Base-by-base conservation (phyloP, 305 asterid species). In the Plantago rigida region DNA sequence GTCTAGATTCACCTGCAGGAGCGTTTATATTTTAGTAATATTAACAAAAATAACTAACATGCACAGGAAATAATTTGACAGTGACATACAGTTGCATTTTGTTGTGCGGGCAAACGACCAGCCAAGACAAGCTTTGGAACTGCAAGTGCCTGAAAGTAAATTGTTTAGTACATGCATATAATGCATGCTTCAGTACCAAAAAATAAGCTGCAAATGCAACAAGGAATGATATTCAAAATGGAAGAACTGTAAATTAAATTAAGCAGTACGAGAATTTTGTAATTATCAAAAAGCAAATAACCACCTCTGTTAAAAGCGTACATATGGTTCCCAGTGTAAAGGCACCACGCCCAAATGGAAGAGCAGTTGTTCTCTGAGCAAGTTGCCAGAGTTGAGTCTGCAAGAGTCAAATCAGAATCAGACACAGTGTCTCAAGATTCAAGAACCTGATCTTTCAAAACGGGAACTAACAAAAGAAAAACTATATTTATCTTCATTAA, bases 321-420 rank as follows among this genome's bases (percentile, higher is more conserved):
- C 85, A 82, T 49, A 84, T 83, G 45, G 97, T 92, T 62, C 96
- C 94, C 82, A 92, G 83, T 29, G 97, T 92, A 75, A 92, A 85
- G 69, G 97, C 99, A 63, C 99, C 97, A 69, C 99, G 99, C 26
- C 99, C 99, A 73, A 89, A 83, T 69, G 99, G 96, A 78, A 92
- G 91, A 63, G 99, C 83, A 67, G 96, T 84, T 14, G 99, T 92
- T 79, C 97, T 85, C 72, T 86, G 99, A 60, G 99, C 99, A 82
- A 92, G 95, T 79, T 89, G 97, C 99, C 96, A 89, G 72, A 92
- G 83, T 71, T 92, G 97, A 69, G 91, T 85, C 99, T 92, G 74
- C 53, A 65, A 51, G 60, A 54, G 42, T 53, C 56, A 69, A 13
- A 61, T 26, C 56, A 65, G 60, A 50, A 60, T 39, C 62, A 46